Evolutionary conservation across 371 early-diverging fungal genomes (phyloP).

Genomic region (Apophysomyces trapeziformis): DNA sequence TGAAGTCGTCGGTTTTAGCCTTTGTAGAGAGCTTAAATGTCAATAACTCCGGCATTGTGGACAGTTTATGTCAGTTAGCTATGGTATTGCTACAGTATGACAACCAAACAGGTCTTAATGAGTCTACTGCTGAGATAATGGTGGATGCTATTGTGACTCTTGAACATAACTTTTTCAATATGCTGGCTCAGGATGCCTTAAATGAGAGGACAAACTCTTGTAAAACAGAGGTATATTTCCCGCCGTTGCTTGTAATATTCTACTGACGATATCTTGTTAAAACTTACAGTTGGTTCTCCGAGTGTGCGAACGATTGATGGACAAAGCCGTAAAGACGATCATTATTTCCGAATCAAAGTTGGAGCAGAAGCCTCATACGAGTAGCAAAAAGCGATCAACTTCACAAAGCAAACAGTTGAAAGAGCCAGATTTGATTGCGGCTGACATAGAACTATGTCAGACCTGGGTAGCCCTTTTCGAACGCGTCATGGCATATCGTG

Average conservation of each 20-base stretch:
- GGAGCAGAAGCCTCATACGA: conserved; percentile 9
- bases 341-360: background rate
- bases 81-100: conserved; percentile 22
- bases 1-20: conserved; percentile 16
- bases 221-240: background rate
- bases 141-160: conserved; percentile 12
- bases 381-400: conserved; percentile 13
- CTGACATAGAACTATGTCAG: conserved; percentile 12
- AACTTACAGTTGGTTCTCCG: conserved; percentile 25
- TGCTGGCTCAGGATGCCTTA: background rate
- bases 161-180: conserved; percentile 11
- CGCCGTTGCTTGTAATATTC: too few relatives aligned
- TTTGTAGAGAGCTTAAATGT: conserved; percentile 39
- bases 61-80: conserved; percentile 37
- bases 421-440: conserved; percentile 12
- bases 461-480: conserved; percentile 25
- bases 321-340: conserved; percentile 27
- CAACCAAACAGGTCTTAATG: conserved; percentile 7
- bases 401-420: conserved; percentile 22
- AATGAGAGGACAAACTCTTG: background rate
- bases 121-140: conserved; percentile 6
- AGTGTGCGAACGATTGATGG: conserved; percentile 36
- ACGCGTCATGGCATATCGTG: conserved; percentile 9
- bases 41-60: conserved; percentile 49
- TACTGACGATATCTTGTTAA: background rate